Conservation (phyloP, 2,329 filamentous ascomycete species). For the Hirsutella minnesotensis region DNA sequence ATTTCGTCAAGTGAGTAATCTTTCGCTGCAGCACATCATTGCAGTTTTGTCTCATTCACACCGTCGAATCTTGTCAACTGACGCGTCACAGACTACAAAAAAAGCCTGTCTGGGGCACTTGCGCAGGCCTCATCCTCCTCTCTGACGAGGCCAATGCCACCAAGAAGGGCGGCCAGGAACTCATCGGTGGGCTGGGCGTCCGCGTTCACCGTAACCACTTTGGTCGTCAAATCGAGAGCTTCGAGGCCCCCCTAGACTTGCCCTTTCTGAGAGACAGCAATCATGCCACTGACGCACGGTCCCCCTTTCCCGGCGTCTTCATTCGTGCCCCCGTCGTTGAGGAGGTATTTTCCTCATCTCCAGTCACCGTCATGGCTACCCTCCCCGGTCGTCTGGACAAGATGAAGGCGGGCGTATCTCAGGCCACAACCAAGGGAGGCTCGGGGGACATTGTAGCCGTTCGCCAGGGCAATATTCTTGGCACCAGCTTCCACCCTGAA, state of each 20-base stretch:
- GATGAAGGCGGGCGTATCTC: constrained; percentile 23
- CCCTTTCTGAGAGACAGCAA: constrained; percentile 45
- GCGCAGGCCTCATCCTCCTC: constrained; percentile 84
- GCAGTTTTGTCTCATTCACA: no score
- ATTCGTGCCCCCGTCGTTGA: constrained; percentile 93
- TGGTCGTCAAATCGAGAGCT: constrained; percentile 85
- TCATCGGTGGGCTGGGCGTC: constrained; percentile 86
- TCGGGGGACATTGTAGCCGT: constrained; percentile 78
- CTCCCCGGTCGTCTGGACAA: constrained; percentile 29
- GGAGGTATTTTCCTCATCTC: constrained; percentile 46
- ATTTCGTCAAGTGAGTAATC: constrained; percentile 83
- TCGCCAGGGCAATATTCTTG: constrained; percentile 80
- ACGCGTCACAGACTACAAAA: constrained; percentile 46
- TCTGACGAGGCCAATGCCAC: constrained; percentile 78
- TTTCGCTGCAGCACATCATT: no score
- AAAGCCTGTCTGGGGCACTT: constrained; percentile 90
- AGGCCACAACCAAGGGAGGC: constrained; percentile 25
- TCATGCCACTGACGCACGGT: not conserved
- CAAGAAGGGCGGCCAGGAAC: constrained; percentile 82
- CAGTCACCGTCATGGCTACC: constrained; percentile 39
- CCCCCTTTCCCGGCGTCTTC: constrained; percentile 67
- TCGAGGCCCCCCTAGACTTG: constrained; percentile 63
- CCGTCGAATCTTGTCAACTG: no score
- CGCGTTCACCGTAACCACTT: constrained; percentile 92
- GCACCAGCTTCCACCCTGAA: constrained; percentile 93